Conservation (phyloP, 1,284 basidiomycete species). For the Moniliella sp. region DNA sequence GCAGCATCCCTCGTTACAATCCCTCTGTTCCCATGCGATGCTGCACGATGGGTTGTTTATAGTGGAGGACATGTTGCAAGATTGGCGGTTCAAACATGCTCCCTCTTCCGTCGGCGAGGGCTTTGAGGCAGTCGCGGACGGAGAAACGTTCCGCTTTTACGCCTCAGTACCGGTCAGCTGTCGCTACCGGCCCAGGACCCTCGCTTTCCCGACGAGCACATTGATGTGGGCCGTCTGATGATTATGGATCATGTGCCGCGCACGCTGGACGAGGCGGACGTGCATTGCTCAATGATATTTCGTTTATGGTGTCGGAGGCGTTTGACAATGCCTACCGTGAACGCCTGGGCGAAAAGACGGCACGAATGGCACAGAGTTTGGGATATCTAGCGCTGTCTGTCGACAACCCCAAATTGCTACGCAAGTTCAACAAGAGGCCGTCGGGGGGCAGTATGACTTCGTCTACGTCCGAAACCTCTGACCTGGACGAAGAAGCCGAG, state of each 20-base stretch:
- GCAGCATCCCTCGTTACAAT: slow-evolving; percentile 4
- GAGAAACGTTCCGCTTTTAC: slow-evolving; percentile 12
- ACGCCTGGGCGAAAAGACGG: slow-evolving; percentile 6
- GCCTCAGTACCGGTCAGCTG: slow-evolving; percentile 13
- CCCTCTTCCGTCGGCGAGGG: slow-evolving; percentile 7
- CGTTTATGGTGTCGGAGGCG: slow-evolving; percentile 13
- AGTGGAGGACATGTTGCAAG: slow-evolving; percentile 7
- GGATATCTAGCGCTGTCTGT: slow-evolving; percentile 6
- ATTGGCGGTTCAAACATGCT: slow-evolving; percentile 12
- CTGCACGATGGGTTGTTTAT: slow-evolving; percentile 11
- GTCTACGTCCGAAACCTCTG: neutral
- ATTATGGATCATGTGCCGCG: slow-evolving; percentile 11
- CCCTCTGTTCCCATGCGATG: slow-evolving; percentile 16
- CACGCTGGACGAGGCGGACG: slow-evolving; percentile 8
- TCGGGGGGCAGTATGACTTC: too few species aligned
- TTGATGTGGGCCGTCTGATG: slow-evolving; percentile 14
- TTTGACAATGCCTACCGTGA: slow-evolving; percentile 13
- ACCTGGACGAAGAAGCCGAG: neutral
- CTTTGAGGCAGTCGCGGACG: slow-evolving; percentile 5
- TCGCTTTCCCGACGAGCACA: slow-evolving; percentile 2
- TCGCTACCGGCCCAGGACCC: neutral
- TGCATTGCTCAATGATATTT: slow-evolving; percentile 10
- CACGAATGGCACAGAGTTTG: slow-evolving; percentile 10
- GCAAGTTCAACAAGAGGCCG: neutral
- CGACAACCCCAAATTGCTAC: slow-evolving; percentile 3